These are phyloP conservation scores for Fusarium sp. DNA, from an alignment of 2,329 filamentous ascomycete genomes.

Conservation along the genomic window DNA sequence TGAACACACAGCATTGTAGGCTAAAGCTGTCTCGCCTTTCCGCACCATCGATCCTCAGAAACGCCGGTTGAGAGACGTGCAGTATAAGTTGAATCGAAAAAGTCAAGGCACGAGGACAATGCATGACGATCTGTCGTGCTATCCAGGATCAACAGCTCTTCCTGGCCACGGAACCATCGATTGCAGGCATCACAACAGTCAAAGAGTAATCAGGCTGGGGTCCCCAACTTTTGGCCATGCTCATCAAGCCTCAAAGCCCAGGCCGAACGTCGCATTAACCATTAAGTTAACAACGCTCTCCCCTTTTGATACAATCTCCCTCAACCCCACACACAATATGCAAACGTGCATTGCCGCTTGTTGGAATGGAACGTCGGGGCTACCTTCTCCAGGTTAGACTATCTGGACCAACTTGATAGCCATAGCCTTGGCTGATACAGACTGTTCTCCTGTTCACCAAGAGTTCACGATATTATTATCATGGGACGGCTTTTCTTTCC, in stretches of 20 bases:
- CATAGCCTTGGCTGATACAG: constrained; percentile 11
- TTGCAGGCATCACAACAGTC: constrained; percentile 19
- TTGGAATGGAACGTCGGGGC: constrained; percentile 33
- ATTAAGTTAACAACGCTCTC: not conserved
- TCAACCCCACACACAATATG: constrained; percentile 36
- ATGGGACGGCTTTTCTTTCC: constrained; percentile 15
- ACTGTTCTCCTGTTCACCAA: constrained; percentile 21
- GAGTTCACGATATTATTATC: constrained; percentile 24
- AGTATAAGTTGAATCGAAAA: constrained; percentile 14
- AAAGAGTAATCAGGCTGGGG: constrained; percentile 23
- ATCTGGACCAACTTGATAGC: constrained; percentile 5
- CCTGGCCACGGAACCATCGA: constrained; percentile 16
- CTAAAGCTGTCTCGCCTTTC: constrained; percentile 24
- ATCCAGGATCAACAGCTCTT: constrained; percentile 8
- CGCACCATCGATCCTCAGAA: not conserved
- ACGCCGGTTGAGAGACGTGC: constrained; percentile 3
- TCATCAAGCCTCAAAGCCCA: not conserved
- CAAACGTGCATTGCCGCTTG: constrained; percentile 39
- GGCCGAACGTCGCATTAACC: constrained; percentile 34
- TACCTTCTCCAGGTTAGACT: constrained; percentile 23
- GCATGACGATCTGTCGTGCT: constrained; percentile 6
- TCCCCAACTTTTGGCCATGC: constrained; percentile 37
- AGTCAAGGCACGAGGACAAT: constrained; percentile 16
- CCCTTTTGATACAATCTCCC: constrained; percentile 35
- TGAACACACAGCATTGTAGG: constrained; percentile 11